A percentile compares a stretch with the other conserved stretches of the same genome.
Evolutionary conservation across 2,329 filamentous ascomycete species (phyloP).

Genomic region (Penicillium sp.): DNA sequence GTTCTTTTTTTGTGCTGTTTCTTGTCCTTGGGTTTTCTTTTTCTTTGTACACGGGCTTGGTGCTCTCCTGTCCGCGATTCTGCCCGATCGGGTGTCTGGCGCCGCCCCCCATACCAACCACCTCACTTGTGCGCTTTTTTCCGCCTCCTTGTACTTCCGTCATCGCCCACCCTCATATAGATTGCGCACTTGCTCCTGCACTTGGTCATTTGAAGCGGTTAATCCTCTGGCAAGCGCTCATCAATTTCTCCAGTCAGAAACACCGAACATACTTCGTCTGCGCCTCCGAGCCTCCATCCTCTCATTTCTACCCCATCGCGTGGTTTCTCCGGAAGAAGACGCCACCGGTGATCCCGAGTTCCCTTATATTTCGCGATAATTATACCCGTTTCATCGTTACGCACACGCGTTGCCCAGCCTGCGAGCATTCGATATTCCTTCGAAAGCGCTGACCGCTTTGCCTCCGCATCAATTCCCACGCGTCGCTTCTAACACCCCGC

Average conservation of each 20-base stretch:
- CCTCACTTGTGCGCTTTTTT: conserved; percentile 24
- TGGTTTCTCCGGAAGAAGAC: conserved; percentile 15
- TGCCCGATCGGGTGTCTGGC: conserved; percentile 26
- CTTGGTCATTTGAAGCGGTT: conserved; percentile 1
- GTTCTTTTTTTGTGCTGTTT: conserved; percentile 2
- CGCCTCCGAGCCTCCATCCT: conserved; percentile 17
- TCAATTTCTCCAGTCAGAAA: conserved; percentile 8
- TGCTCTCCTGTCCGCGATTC: conserved; percentile 13
- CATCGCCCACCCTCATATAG: conserved; percentile 21
- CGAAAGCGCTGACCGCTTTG: conserved; percentile 22
- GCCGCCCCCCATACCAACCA: conserved; percentile 18
- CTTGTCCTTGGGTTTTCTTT: conserved; percentile 14
- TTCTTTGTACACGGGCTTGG: conserved; percentile 14
- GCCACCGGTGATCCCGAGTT: conserved; percentile 6
- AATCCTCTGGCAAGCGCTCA: conserved; percentile 12
- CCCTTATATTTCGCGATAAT: conserved; percentile 3
- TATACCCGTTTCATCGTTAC: neutral
- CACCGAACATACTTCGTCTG: conserved; percentile 7
- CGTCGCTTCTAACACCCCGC: conserved; percentile 24
- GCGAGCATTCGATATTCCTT: neutral
- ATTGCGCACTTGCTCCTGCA: conserved; percentile 11
- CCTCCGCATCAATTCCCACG: conserved; percentile 12
- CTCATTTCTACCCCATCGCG: conserved; percentile 19
- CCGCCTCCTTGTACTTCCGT: conserved; percentile 26
- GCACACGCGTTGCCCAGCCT: conserved; percentile 3